Conservation (phyloP, 108 stramenopile species). For the Asterionellopsis glacialis region DNA sequence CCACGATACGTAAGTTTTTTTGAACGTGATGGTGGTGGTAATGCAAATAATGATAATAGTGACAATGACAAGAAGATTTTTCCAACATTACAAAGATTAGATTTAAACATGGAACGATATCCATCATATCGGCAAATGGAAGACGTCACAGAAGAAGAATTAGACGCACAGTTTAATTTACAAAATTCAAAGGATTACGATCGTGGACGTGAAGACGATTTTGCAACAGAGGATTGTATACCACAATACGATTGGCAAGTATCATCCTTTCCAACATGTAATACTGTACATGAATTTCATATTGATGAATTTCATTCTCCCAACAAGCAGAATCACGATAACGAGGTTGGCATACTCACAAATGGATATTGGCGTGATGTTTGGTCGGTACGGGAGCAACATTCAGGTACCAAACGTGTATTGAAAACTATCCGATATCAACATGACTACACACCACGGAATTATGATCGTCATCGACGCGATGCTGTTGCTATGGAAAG, state of each 20-base stretch:
- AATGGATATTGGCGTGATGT: slow-evolving; percentile 76
- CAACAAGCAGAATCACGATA: background rate
- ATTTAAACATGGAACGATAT: slow-evolving; percentile 1
- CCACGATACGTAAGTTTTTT: too few species aligned
- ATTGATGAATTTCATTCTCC: slow-evolving; percentile 10
- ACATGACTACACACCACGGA: slow-evolving; percentile 36
- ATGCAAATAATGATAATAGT: too few species aligned
- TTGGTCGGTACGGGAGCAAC: slow-evolving; percentile 27
- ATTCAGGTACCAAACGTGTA: slow-evolving; percentile 6
- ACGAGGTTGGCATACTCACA: slow-evolving; percentile 12
- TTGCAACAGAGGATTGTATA: slow-evolving; percentile 47
- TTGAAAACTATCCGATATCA: slow-evolving; percentile 52
- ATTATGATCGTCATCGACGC: slow-evolving; percentile 60
- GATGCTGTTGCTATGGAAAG: slow-evolving; percentile 82
- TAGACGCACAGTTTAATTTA: background rate
- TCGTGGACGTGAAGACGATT: slow-evolving; percentile 19
- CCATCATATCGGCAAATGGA: background rate
- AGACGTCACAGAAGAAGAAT: background rate
- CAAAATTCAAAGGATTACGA: slow-evolving; percentile 15
- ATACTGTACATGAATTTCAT: slow-evolving; percentile 62
- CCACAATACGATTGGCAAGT: slow-evolving; percentile 63
- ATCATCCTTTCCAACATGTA: slow-evolving; percentile 60
- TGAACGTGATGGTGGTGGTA: too few species aligned
- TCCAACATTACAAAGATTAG: background rate
- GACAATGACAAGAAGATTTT: too few species aligned